These are phyloP conservation scores for Debaryomyces hansenii DNA, from an alignment of 805 yeast genomes.

Conservation along the genomic window DNA sequence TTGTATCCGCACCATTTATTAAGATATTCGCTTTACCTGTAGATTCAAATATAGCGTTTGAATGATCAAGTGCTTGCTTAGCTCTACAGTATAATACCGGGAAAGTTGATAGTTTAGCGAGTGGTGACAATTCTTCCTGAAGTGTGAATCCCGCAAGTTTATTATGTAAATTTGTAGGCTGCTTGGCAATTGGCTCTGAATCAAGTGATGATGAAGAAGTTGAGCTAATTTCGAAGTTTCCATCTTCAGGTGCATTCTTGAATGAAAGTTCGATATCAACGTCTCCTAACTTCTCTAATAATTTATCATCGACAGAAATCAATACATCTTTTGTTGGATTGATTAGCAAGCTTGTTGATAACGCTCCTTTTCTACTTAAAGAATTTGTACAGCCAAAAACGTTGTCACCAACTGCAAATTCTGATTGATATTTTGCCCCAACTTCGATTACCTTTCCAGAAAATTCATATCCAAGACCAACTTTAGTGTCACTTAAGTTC, in stretches of 20 bases:
- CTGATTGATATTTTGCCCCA: slow-evolving; percentile 43
- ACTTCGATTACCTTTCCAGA: slow-evolving; percentile 58
- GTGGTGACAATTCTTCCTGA: slow-evolving; percentile 21
- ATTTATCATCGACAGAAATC: slow-evolving; percentile 25
- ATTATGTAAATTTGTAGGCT: background rate
- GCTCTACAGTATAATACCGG: slow-evolving; percentile 39
- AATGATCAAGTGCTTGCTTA: slow-evolving; percentile 31
- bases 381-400: slow-evolving; percentile 66
- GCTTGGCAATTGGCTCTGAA: background rate
- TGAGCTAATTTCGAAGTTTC: slow-evolving; percentile 15
- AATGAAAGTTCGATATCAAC: slow-evolving; percentile 25
- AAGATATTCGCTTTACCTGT: slow-evolving; percentile 27
- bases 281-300: slow-evolving; percentile 16
- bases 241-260: slow-evolving; percentile 4
- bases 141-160: slow-evolving; percentile 4
- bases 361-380: slow-evolving; percentile 51
- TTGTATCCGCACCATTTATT: slow-evolving; percentile 45
- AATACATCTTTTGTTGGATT: slow-evolving; percentile 50
- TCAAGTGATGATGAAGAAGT: slow-evolving; percentile 1
- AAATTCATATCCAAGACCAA: slow-evolving; percentile 72
- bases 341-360: slow-evolving; percentile 56
- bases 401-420: slow-evolving; percentile 55
- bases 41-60: slow-evolving; percentile 13
- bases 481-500: slow-evolving; percentile 52
- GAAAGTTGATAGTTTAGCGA: slow-evolving; percentile 33